These are phyloP conservation scores for Mediolabrus comicus DNA, from an alignment of 108 stramenopile species.

Conservation along the genomic window DNA sequence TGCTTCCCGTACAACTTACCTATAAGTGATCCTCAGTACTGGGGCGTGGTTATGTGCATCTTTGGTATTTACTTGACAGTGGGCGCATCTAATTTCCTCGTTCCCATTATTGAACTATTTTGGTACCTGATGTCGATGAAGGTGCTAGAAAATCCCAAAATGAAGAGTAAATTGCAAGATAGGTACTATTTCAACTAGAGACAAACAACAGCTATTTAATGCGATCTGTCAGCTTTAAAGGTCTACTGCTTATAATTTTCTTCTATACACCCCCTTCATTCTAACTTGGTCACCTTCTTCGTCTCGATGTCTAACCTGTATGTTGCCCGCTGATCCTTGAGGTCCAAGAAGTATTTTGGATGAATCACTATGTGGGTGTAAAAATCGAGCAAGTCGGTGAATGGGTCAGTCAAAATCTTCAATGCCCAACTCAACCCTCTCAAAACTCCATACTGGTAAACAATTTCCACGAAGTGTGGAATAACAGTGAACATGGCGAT, in stretches of 20 bases:
- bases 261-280: not conserved
- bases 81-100: conserved; percentile 15
- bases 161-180: too few species aligned
- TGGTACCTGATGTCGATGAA: conserved; percentile 47
- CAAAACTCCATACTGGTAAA: conserved; percentile 47
- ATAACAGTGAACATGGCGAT: conserved; percentile 52
- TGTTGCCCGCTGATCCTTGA: conserved; percentile 49
- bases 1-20: conserved; percentile 53
- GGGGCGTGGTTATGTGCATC: conserved; percentile 47
- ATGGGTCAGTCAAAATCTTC: conserved; percentile 57
- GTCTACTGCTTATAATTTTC: too few species aligned
- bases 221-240: too few species aligned
- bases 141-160: conserved; percentile 40
- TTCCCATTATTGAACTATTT: conserved; percentile 41
- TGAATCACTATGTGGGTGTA: conserved; percentile 49
- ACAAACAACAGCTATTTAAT: too few species aligned
- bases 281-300: conserved; percentile 47
- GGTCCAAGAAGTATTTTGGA: conserved; percentile 53
- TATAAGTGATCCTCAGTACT: conserved; percentile 54
- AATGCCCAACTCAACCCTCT: conserved; percentile 53
- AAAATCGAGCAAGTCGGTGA: conserved; percentile 57
- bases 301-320: conserved; percentile 50
- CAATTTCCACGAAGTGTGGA: conserved; percentile 56
- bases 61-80: conserved; percentile 45
- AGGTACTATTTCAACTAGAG: too few species aligned